Percentiles rank a stretch among this genome's conserved stretches.
Evolutionary conservation across 1,284 basidiomycete species (phyloP).

Genomic region (Neotropicomus parvogracilis): DNA sequence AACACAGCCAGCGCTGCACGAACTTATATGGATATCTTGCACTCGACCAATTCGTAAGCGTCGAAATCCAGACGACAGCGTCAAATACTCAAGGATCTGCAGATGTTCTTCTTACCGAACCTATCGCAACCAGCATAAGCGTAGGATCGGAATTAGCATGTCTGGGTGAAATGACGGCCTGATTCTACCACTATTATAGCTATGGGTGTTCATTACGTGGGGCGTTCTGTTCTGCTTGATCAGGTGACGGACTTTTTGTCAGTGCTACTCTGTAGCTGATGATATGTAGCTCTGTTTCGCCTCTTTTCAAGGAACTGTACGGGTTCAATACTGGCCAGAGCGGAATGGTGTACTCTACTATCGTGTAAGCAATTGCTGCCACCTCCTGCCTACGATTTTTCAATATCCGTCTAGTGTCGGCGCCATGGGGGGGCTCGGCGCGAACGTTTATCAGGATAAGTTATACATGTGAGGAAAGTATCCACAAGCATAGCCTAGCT

Average conservation of each 20-base stretch:
- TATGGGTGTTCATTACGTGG: constrained; percentile 78
- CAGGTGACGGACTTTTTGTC: constrained; percentile 39
- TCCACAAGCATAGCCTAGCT: too few species aligned
- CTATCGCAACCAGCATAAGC: constrained; percentile 70
- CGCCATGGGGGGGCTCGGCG: constrained; percentile 51
- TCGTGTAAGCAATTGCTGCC: constrained; percentile 46
- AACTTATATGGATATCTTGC: constrained; percentile 62
- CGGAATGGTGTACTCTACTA: constrained; percentile 55
- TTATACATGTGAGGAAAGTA: too few species aligned
- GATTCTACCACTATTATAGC: constrained; percentile 33
- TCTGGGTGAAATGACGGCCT: background rate
- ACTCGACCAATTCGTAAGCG: constrained; percentile 64
- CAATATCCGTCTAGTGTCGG: constrained; percentile 50
- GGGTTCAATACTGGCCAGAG: constrained; percentile 62
- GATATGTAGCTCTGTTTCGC: constrained; percentile 53
- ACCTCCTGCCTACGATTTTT: background rate
- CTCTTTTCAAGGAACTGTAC: constrained; percentile 60
- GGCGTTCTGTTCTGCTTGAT: constrained; percentile 71
- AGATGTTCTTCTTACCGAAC: constrained; percentile 71
- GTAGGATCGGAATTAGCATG: constrained; percentile 34
- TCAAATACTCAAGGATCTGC: background rate
- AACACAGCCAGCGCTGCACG: constrained; percentile 51
- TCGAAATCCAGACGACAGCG: background rate
- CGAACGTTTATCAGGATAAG: constrained; percentile 34
- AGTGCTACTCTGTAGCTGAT: background rate